Conservation (phyloP, 805 yeast species). For the Debaryomyces castellii region DNA sequence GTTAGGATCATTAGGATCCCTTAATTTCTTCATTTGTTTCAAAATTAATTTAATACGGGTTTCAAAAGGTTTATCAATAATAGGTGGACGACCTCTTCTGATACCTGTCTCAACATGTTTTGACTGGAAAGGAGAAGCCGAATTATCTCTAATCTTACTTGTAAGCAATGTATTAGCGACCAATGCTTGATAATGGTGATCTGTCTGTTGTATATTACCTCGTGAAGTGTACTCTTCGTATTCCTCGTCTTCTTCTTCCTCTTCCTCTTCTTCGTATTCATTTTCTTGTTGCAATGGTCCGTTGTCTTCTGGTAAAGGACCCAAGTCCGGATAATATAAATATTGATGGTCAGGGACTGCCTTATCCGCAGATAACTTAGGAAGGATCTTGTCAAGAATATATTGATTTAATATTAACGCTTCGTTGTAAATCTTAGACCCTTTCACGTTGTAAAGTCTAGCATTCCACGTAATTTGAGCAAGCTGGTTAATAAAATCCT, state of each 20-base stretch:
- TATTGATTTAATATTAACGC: constrained; percentile 61
- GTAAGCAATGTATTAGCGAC: constrained; percentile 9
- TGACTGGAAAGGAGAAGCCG: constrained; percentile 9
- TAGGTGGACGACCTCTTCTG: constrained; percentile 88
- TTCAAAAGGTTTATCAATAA: constrained; percentile 88
- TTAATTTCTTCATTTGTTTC: constrained; percentile 75
- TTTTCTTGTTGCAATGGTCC: constrained; percentile 15
- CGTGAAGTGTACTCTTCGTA: constrained; percentile 13
- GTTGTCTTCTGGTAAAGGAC: constrained; percentile 62
- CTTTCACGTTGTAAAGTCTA: constrained; percentile 72
- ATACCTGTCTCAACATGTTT: constrained; percentile 42
- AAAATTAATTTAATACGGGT: constrained; percentile 85
- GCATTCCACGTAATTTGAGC: constrained; percentile 92
- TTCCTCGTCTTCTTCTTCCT: constrained; percentile 15
- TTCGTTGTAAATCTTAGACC: constrained; percentile 63
- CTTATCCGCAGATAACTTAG: constrained; percentile 45
- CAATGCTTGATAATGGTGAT: constrained; percentile 11
- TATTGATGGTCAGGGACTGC: constrained; percentile 31
- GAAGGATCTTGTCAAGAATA: constrained; percentile 47
- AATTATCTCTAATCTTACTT: constrained; percentile 11
- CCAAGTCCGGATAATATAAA: constrained; percentile 61
- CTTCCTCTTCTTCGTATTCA: constrained; percentile 27
- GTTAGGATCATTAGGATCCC: constrained; percentile 47
- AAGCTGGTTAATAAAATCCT: constrained; percentile 71
- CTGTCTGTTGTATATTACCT: constrained; percentile 6